Percentiles rank a stretch among this genome's conserved stretches.
These are phyloP conservation scores for Testicularia cyperi DNA, from an alignment of 1,284 basidiomycete genomes.

Conservation along the genomic window DNA sequence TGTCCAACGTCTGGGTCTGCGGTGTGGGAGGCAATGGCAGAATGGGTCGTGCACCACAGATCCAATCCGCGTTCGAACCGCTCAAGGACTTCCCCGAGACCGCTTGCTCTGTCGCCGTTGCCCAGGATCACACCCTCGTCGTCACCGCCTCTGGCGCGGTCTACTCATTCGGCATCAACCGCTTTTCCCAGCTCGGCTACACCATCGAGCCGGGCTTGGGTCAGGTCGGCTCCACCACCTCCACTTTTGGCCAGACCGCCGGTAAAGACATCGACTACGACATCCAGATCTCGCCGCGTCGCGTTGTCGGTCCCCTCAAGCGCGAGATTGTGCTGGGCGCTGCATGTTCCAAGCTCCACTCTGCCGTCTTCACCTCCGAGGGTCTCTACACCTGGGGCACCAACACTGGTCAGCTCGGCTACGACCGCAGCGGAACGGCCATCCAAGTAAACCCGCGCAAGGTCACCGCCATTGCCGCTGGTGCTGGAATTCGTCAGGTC, in stretches of 20 bases:
- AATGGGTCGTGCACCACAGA: slow-evolving; percentile 75
- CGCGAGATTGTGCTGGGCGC: slow-evolving; percentile 79
- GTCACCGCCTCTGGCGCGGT: slow-evolving; percentile 79
- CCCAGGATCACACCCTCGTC: slow-evolving; percentile 89
- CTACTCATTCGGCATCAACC: slow-evolving; percentile 84
- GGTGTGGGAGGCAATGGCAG: slow-evolving; percentile 51
- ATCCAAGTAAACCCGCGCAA: slow-evolving; percentile 79
- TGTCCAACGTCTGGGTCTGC: slow-evolving; percentile 56
- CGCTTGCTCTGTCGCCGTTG: slow-evolving; percentile 70
- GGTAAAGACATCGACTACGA: slow-evolving; percentile 39
- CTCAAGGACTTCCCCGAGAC: slow-evolving; percentile 67
- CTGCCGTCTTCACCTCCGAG: slow-evolving; percentile 81
- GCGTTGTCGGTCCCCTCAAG: slow-evolving; percentile 75
- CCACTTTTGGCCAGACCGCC: slow-evolving; percentile 30
- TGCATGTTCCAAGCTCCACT: slow-evolving; percentile 82
- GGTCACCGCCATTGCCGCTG: slow-evolving; percentile 67
- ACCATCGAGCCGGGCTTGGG: slow-evolving; percentile 67
- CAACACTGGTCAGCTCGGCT: slow-evolving; percentile 86
- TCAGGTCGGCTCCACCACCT: slow-evolving; percentile 31
- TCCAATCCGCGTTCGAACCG: slow-evolving; percentile 72
- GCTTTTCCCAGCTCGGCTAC: slow-evolving; percentile 76
- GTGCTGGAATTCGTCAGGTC: slow-evolving; percentile 52
- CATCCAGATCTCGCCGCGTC: slow-evolving; percentile 75
- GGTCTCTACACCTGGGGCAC: slow-evolving; percentile 95
- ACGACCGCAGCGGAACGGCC: slow-evolving; percentile 67